These are phyloP conservation scores for Fusarium devonianum DNA, from an alignment of 2,329 filamentous ascomycete species.

Conservation along the genomic window DNA sequence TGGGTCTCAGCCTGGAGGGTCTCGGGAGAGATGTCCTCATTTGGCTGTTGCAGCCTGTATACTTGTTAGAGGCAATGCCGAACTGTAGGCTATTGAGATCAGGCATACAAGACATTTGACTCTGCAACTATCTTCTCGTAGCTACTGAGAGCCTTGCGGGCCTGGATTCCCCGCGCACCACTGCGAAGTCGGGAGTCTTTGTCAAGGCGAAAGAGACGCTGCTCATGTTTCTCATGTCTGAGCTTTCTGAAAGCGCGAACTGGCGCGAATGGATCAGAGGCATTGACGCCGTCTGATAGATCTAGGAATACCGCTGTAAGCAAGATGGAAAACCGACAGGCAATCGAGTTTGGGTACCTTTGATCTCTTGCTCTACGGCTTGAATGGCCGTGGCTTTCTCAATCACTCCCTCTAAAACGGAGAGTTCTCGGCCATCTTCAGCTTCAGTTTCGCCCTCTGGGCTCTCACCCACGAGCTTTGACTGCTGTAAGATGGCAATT, in stretches of 20 bases:
- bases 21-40: slow-evolving; percentile 63
- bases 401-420: slow-evolving; percentile 73
- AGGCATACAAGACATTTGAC: slow-evolving; percentile 58
- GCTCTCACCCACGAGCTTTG: slow-evolving; percentile 47
- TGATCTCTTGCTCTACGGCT: slow-evolving; percentile 66
- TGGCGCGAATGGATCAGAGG: slow-evolving; percentile 62
- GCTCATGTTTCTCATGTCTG: slow-evolving; percentile 67
- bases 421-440: slow-evolving; percentile 31
- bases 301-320: slow-evolving; percentile 50
- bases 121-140: slow-evolving; percentile 72
- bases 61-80: neutral
- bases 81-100: fast-evolving
- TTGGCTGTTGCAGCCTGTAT: slow-evolving; percentile 56
- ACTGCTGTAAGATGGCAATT: slow-evolving; percentile 75
- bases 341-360: too few species aligned
- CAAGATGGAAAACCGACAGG: too few species aligned
- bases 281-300: slow-evolving; percentile 67
- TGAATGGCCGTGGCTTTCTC: slow-evolving; percentile 65
- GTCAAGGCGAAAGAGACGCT: slow-evolving; percentile 71
- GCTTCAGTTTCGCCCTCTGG: slow-evolving; percentile 39
- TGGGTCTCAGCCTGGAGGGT: slow-evolving; percentile 70
- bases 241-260: slow-evolving; percentile 68
- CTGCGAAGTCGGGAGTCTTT: slow-evolving; percentile 78
- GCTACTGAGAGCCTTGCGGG: slow-evolving; percentile 75
- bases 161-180: slow-evolving; percentile 75